A percentile compares a stretch with the other conserved stretches of the same genome.
Evolutionary conservation across 441 rosid species (phyloP).

Genomic region (Erodium trifolium): DNA sequence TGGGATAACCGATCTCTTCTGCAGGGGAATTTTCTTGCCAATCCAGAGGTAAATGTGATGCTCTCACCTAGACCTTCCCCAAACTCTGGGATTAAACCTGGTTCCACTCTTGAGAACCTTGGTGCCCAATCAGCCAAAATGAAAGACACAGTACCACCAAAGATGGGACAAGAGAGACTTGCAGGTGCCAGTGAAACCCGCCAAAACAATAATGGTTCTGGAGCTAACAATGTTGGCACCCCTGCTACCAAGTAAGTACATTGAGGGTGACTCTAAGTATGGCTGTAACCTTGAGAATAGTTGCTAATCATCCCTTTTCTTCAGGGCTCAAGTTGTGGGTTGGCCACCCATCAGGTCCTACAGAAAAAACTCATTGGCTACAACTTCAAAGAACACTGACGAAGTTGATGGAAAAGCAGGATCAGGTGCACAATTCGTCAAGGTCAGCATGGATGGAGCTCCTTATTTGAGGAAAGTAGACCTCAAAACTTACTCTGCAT

Average conservation of each 20-base stretch:
- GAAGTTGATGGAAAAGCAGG: constrained; percentile 52
- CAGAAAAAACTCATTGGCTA: constrained; percentile 54
- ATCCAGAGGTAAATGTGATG: constrained; percentile 37
- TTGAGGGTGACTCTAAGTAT: constrained; percentile 7
- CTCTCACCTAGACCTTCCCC: constrained; percentile 47
- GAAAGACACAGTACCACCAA: constrained; percentile 32
- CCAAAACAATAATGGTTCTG: constrained; percentile 22
- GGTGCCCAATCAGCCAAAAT: constrained; percentile 39
- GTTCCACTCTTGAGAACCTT: constrained; percentile 38
- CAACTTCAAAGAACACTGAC: constrained; percentile 47
- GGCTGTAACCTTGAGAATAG: background rate
- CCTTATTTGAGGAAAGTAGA: constrained; percentile 64
- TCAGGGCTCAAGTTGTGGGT: constrained; percentile 73
- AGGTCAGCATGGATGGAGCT: constrained; percentile 74
- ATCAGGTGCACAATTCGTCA: constrained; percentile 40
- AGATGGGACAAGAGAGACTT: constrained; percentile 31
- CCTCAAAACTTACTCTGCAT: constrained; percentile 41
- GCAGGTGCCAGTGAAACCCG: constrained; percentile 25
- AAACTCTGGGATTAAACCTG: constrained; percentile 41
- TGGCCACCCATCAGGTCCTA: constrained; percentile 65
- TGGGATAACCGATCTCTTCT: constrained; percentile 19
- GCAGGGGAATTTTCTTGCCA: constrained; percentile 47
- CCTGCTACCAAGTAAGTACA: constrained; percentile 35
- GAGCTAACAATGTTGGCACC: constrained; percentile 23
- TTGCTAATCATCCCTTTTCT: constrained; percentile 12